These are phyloP conservation scores for Lasiosphaeria miniovina DNA, from an alignment of 495 filamentous ascomycete species.

Conservation along the genomic window DNA sequence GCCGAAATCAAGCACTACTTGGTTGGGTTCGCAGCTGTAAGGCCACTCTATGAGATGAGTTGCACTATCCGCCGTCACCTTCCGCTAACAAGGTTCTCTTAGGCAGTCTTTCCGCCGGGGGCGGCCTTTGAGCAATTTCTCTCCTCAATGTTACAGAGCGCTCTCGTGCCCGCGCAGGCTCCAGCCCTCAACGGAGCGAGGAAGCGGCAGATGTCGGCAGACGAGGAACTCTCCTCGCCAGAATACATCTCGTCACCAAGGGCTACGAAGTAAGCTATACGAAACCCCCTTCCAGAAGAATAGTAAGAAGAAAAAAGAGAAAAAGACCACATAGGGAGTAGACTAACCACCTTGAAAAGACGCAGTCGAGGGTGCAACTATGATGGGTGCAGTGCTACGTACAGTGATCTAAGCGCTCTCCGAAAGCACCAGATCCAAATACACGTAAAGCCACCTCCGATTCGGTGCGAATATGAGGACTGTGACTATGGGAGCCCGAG, in stretches of 20 bases:
- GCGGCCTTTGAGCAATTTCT: neutral
- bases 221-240: neutral
- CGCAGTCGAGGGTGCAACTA: neutral
- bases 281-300: neutral
- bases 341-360: neutral
- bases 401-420: neutral
- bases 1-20: slow-evolving; percentile 10
- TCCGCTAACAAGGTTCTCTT: neutral
- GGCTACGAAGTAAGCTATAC: too few species aligned
- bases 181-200: neutral
- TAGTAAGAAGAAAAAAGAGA: neutral
- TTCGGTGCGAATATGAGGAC: neutral
- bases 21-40: slow-evolving; percentile 3
- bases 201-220: neutral
- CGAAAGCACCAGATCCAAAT: neutral
- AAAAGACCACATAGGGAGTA: too few species aligned
- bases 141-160: neutral
- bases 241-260: neutral
- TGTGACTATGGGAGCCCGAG: neutral
- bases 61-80: neutral
- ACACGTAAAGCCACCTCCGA: neutral
- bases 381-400: neutral
- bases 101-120: neutral
- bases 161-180: neutral
- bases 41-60: neutral